phyloP scores from a whole-genome alignment of 176 grass and related monocot species.

The Musa itinerans region DNA sequence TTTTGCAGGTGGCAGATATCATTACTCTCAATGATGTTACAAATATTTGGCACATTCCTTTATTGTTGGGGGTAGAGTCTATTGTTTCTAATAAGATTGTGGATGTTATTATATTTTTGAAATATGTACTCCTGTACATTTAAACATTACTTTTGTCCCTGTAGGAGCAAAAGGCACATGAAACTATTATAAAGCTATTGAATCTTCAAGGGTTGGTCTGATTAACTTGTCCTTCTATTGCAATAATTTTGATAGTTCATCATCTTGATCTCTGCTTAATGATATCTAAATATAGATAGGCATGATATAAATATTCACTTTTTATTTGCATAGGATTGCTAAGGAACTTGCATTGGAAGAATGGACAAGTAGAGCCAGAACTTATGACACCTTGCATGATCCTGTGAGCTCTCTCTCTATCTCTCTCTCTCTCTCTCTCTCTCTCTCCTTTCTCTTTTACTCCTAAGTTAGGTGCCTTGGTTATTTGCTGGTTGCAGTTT shows the following conservation, averaged over 20 bases:
- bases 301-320: background rate
- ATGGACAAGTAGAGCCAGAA: constrained; percentile 25
- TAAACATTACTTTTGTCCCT: background rate
- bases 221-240: background rate
- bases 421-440: background rate
- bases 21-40: constrained; percentile 77
- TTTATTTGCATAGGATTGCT: background rate
- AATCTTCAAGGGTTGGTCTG: constrained; percentile 53
- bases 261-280: too few species aligned
- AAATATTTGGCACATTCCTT: constrained; percentile 98
- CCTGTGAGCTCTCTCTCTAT: constrained; percentile 25
- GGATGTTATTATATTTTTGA: too few species aligned
- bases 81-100: background rate
- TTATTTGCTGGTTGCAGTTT: background rate
- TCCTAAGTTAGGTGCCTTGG: background rate
- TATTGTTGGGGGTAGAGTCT: constrained; percentile 67
- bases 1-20: constrained; percentile 58
- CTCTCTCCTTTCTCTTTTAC: background rate
- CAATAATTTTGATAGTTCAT: background rate
- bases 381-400: constrained; percentile 30
- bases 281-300: background rate
- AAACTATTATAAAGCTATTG: constrained; percentile 80
- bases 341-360: constrained; percentile 33
- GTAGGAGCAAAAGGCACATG: constrained; percentile 96
- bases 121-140: background rate